A percentile compares a stretch with the other conserved stretches of the same genome.
These are phyloP conservation scores for Fusarium dimerum DNA, from an alignment of 2,329 filamentous ascomycete species.

Conservation along the genomic window DNA sequence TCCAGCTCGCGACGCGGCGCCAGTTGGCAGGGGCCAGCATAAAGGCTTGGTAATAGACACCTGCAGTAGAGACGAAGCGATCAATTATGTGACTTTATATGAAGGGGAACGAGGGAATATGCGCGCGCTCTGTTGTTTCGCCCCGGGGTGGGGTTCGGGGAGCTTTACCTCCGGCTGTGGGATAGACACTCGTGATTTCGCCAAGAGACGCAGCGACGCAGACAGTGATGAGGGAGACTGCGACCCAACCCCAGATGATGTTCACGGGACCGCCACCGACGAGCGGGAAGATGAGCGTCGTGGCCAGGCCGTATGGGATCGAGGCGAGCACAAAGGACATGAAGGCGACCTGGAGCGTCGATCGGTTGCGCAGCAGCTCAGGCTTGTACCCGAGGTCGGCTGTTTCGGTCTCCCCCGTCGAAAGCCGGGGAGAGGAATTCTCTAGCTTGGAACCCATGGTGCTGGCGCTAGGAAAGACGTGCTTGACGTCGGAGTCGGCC, in stretches of 20 bases:
- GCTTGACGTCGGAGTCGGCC: no score
- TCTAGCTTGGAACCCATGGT: no score
- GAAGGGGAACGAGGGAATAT: no score
- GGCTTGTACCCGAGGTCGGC: not conserved
- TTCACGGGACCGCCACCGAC: not conserved
- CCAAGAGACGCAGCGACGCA: slow-evolving; percentile 70
- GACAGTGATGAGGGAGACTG: slow-evolving; percentile 67
- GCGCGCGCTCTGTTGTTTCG: no score
- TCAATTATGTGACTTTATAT: not conserved
- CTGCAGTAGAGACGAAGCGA: not conserved
- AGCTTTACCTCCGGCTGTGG: slow-evolving; percentile 66
- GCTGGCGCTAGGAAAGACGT: no score
- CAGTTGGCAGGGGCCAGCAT: slow-evolving; percentile 66
- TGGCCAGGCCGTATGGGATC: not conserved
- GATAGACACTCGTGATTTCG: slow-evolving; percentile 74
- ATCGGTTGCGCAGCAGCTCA: not conserved
- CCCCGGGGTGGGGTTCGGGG: no score
- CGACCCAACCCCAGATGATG: slow-evolving; percentile 48
- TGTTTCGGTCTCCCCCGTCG: no score
- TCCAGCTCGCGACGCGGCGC: slow-evolving; percentile 66
- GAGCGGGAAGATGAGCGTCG: not conserved
- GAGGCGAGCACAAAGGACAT: not conserved
- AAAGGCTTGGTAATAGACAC: slow-evolving; percentile 76
- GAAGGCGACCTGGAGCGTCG: not conserved
- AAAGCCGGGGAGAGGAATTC: no score